phyloP scores from a whole-genome alignment of 2,329 filamentous ascomycete genomes.

The Aspergillus sp. region DNA sequence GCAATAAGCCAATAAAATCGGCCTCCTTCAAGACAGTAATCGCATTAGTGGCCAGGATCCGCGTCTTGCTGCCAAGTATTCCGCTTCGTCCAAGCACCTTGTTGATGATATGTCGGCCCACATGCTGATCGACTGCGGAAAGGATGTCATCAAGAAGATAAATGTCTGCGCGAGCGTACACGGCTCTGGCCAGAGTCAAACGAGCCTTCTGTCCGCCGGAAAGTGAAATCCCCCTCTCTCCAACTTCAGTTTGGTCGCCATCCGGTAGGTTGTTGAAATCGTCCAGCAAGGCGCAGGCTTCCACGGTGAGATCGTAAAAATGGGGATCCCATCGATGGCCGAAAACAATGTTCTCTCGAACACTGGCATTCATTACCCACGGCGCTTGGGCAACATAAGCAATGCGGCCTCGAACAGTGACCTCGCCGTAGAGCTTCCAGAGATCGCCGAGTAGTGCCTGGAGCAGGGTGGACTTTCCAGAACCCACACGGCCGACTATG shows the following conservation, averaged over 20 bases:
- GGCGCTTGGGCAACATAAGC: conserved; percentile 89
- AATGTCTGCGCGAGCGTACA: conserved; percentile 93
- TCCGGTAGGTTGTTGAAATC: conserved; percentile 90
- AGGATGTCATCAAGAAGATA: conserved; percentile 91
- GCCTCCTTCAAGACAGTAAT: conserved; percentile 84
- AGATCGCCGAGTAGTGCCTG: conserved; percentile 83
- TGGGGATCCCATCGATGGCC: conserved; percentile 86
- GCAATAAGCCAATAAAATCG: conserved; percentile 76
- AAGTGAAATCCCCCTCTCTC: conserved; percentile 90
- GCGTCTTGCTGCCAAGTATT: conserved; percentile 73
- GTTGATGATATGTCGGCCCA: conserved; percentile 88
- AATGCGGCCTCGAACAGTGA: conserved; percentile 68
- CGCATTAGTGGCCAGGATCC: conserved; percentile 88
- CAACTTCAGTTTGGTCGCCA: conserved; percentile 92
- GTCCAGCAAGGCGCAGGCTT: conserved; percentile 80
- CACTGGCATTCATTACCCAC: conserved; percentile 97
- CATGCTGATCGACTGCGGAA: conserved; percentile 96
- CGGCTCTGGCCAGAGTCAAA: conserved; percentile 80
- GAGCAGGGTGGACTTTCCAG: conserved; percentile 88
- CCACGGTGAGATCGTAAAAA: conserved; percentile 88
- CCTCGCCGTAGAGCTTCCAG: conserved; percentile 78
- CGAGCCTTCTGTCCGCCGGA: conserved; percentile 95
- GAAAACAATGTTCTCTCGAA: conserved; percentile 95
- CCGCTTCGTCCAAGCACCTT: conserved; percentile 82
- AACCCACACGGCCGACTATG: conserved; percentile 85